phyloP scores from a whole-genome alignment of 257 asterid genomes.

The Phtheirospermum japonicum region DNA sequence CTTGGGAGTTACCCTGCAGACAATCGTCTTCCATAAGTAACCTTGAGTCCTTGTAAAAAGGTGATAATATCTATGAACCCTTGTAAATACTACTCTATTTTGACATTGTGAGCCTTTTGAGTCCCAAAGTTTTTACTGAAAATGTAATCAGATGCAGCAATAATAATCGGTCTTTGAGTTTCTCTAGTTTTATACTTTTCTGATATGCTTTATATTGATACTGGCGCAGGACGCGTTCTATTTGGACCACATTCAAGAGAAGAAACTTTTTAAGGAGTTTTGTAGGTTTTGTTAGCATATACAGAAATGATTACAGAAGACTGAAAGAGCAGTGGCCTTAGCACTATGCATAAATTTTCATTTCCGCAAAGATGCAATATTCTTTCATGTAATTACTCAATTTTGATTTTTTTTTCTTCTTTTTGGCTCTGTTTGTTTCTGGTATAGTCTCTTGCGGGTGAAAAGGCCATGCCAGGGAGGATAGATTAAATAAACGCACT shows the following conservation, averaged over 20 bases:
- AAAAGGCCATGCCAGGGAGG: neutral
- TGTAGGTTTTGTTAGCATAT: neutral
- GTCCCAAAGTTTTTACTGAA: too few relatives aligned
- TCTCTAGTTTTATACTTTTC: neutral
- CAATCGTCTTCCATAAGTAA: conserved; percentile 64
- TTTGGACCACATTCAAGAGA: conserved; percentile 13
- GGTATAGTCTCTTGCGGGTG: conserved; percentile 7
- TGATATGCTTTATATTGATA: conserved; percentile 3
- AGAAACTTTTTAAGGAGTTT: neutral
- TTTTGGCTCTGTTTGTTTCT: neutral
- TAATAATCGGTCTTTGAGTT: neutral
- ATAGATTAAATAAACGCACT: neutral
- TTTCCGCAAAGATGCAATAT: conserved; percentile 8
- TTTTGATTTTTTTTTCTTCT: neutral
- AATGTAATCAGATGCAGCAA: conserved; percentile 13
- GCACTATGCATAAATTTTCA: conserved; percentile 18
- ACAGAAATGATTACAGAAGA: neutral
- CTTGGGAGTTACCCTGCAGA: conserved; percentile 97
- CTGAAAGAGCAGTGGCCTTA: conserved; percentile 12
- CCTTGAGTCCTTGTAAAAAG: too few relatives aligned
- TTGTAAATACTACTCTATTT: too few relatives aligned
- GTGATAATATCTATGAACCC: too few relatives aligned
- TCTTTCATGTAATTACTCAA: conserved; percentile 31
- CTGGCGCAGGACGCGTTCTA: conserved; percentile 23
- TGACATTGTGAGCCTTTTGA: too few relatives aligned